Conservation (phyloP, 1,284 basidiomycete species). For the Entoloma clypeatum region DNA sequence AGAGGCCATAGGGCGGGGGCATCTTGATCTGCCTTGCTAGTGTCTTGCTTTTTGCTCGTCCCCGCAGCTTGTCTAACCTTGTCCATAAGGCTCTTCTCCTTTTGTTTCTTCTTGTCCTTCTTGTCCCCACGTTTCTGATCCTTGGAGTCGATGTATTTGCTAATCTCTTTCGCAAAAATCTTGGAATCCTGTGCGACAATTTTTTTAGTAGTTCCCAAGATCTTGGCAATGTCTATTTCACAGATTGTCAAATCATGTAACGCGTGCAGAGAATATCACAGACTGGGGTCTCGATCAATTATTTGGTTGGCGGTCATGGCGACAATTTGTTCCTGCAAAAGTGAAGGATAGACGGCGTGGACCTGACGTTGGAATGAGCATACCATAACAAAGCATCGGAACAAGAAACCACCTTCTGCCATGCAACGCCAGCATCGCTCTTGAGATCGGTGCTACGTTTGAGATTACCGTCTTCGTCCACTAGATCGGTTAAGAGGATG, state of each 20-base stretch:
- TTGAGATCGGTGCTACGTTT: conserved; percentile 52
- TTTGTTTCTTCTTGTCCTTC: conserved; percentile 39
- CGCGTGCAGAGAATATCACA: conserved; percentile 17
- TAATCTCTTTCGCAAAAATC: conserved; percentile 49
- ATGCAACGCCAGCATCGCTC: conserved; percentile 57
- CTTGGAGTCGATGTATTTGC: conserved; percentile 63
- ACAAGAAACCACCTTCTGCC: conserved; percentile 46
- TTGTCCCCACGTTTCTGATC: conserved; percentile 51
- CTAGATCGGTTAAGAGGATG: conserved; percentile 51
- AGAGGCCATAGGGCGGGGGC: conserved; percentile 57
- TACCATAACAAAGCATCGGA: not conserved
- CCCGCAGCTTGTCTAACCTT: conserved; percentile 28
- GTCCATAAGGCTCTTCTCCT: conserved; percentile 33
- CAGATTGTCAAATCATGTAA: not conserved
- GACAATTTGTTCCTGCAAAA: conserved; percentile 44
- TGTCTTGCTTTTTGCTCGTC: conserved; percentile 23
- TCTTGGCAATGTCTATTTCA: conserved; percentile 36
- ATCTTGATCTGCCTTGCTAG: conserved; percentile 33
- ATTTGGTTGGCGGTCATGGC: conserved; percentile 49
- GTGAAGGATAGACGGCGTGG: conserved; percentile 56
- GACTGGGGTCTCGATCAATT: conserved; percentile 43
- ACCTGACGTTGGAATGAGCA: conserved; percentile 34
- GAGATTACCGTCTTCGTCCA: conserved; percentile 54
- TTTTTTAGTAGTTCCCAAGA: conserved; percentile 51
- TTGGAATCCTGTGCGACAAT: conserved; percentile 49